Conservation (phyloP, 805 yeast species). For the Metschnikowia henanensis region DNA sequence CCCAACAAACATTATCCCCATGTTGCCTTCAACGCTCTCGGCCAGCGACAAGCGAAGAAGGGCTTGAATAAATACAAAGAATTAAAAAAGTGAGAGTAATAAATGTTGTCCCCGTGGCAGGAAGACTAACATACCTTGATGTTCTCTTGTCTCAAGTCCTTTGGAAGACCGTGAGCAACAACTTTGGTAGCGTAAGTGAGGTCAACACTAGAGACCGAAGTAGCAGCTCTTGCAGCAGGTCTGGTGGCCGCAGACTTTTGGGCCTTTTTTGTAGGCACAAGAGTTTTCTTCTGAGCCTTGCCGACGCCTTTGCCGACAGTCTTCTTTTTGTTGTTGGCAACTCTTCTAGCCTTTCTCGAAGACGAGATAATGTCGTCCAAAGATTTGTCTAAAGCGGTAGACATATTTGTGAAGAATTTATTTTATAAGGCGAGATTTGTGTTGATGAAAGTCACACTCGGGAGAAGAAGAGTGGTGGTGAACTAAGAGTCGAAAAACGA, state of each 20-base stretch:
- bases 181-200: constrained; percentile 72
- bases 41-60: constrained; percentile 3
- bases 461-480: not conserved
- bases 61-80: not conserved
- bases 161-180: constrained; percentile 79
- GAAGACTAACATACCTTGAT: constrained; percentile 70
- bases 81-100: constrained; percentile 3
- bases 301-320: constrained; percentile 41
- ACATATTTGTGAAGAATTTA: constrained; percentile 43
- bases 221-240: constrained; percentile 16
- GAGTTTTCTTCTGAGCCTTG: constrained; percentile 25
- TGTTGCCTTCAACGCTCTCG: not conserved
- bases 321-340: constrained; percentile 26
- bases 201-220: constrained; percentile 33
- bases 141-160: constrained; percentile 80
- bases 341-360: constrained; percentile 41
- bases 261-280: constrained; percentile 27
- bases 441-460: not conserved
- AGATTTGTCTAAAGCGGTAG: constrained; percentile 85
- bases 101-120: constrained; percentile 7
- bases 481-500: not conserved
- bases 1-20: too few relatives aligned
- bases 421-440: not conserved
- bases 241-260: constrained; percentile 34
- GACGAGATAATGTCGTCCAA: constrained; percentile 91